Evolutionary conservation across 2,329 filamentous ascomycete species (phyloP).

Genomic region (Hypomyces rosellus): DNA sequence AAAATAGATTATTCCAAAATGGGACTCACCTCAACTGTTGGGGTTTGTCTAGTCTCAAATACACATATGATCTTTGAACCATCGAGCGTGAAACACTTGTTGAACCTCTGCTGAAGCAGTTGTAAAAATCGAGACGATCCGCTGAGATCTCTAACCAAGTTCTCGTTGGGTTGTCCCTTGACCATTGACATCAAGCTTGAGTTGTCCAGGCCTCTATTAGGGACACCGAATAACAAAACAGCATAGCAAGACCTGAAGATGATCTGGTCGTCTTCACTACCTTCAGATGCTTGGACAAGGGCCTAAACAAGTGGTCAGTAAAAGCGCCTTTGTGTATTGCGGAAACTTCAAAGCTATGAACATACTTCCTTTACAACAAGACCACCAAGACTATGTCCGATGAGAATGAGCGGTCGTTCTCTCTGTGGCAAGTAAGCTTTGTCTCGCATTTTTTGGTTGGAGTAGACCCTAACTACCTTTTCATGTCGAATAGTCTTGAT

Average conservation of each 20-base stretch:
- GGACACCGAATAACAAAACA: conserved; percentile 24
- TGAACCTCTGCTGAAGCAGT: conserved; percentile 16
- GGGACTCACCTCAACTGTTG: conserved; percentile 15
- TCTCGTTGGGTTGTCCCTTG: conserved; percentile 18
- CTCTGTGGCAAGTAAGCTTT: background rate
- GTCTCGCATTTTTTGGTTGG: too few species aligned
- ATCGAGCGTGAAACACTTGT: conserved; percentile 11
- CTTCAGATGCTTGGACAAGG: conserved; percentile 12
- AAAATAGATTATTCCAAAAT: too few species aligned
- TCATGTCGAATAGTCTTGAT: conserved; percentile 3
- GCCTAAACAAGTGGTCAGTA: conserved; percentile 8
- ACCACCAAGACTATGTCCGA: conserved; percentile 16
- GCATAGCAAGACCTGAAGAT: conserved; percentile 16
- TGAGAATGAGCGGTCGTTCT: conserved; percentile 13
- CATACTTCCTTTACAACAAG: conserved; percentile 20
- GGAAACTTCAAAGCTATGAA: background rate
- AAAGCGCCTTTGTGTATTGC: too few species aligned
- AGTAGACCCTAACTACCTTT: background rate
- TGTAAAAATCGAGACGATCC: conserved; percentile 17
- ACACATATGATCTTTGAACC: conserved; percentile 16
- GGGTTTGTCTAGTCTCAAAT: conserved; percentile 14
- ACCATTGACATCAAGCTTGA: conserved; percentile 16
- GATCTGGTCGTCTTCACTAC: conserved; percentile 1
- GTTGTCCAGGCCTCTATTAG: conserved; percentile 21
- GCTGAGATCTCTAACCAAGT: conserved; percentile 15